Conservation (phyloP, 768 basidiomycete genomes). For the Udeniomyces megalosporus region DNA sequence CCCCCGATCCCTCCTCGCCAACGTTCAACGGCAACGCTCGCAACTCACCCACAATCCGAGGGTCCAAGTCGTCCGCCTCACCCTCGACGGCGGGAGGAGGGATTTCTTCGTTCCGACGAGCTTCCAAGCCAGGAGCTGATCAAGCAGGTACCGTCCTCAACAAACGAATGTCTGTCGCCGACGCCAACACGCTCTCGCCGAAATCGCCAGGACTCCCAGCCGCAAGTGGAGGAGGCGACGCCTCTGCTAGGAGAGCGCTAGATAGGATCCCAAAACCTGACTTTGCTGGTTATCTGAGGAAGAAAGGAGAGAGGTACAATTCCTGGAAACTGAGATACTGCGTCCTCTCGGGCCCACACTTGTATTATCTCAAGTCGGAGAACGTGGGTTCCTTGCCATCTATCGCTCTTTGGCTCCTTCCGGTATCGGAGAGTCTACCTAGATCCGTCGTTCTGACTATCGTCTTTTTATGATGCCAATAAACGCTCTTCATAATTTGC, state of each 20-base stretch:
- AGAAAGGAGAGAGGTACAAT: slow-evolving; percentile 85
- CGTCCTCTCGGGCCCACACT: slow-evolving; percentile 74
- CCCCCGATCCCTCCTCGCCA: neutral
- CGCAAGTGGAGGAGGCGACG: slow-evolving; percentile 5
- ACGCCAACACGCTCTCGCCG: neutral
- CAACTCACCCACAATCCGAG: neutral
- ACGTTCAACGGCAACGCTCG: too few species aligned
- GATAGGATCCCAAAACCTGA: slow-evolving; percentile 85
- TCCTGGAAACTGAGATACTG: slow-evolving; percentile 85
- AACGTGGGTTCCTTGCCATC: slow-evolving; percentile 29
- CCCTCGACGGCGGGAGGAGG: neutral
- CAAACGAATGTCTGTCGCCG: slow-evolving; percentile 15
- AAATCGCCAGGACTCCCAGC: neutral
- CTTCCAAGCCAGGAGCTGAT: neutral
- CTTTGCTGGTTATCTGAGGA: slow-evolving; percentile 84
- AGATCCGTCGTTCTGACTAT: neutral
- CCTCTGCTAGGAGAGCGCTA: slow-evolving; percentile 43
- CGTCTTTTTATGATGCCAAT: neutral
- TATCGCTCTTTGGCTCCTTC: neutral
- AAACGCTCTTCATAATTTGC: too few species aligned
- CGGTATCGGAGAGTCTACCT: too few species aligned
- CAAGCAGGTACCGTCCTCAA: neutral
- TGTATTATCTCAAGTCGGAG: slow-evolving; percentile 70
- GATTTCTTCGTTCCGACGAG: slow-evolving; percentile 9
- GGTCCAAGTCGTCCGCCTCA: neutral